Evolutionary conservation across 2,329 filamentous ascomycete genomes (phyloP), one percentile per base, ranked within the genome.

Genomic region (Aspergillus viridinutans): DNA sequence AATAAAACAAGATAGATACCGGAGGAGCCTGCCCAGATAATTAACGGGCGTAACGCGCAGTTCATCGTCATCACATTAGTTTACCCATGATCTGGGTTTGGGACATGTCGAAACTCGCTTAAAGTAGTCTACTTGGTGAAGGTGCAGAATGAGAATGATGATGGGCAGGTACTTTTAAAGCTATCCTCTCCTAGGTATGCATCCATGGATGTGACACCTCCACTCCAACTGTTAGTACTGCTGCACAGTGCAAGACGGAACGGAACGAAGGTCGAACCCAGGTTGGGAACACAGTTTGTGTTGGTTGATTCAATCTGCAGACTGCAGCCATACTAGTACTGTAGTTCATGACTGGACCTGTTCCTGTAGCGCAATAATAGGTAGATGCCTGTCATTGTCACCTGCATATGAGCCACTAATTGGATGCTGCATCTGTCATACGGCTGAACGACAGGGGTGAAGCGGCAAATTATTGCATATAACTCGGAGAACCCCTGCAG

Each of bases 331-430:
- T 32, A 14, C 4, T 35, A 29, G 28, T 28, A 28, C n/a, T n/a
- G n/a, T n/a, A n/a, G n/a, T n/a, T n/a, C 26, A 28, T 28, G 26
- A 28, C 26, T 28, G 26, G 26, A 28, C 29, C 32, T 35, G 32
- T 35, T 35, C 32, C 4, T 35, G 32, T 35, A 6, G 32, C 32
- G 32, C 28, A 29, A 29, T 12, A 4, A 32, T 32, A 32, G 10
- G 29, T 32, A 32, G 32, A 32, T 48, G 52, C 14, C 38, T 32
- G 52, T 21, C 40, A 43, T 29, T 32, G 52, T 54, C 43, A 54
- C 43, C 28, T 54, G 43, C 43, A 54, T 54, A 54, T 40, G 26
- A 54, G 43, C 48, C 21, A 49, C 35, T 54, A 54, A 54, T 40
- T 54, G 20, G n/a, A 54, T 54, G 45, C 52, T 49, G n/a, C 20